These are phyloP conservation scores for Eutypa lata DNA, from an alignment of 2,329 filamentous ascomycete genomes.

Conservation along the genomic window DNA sequence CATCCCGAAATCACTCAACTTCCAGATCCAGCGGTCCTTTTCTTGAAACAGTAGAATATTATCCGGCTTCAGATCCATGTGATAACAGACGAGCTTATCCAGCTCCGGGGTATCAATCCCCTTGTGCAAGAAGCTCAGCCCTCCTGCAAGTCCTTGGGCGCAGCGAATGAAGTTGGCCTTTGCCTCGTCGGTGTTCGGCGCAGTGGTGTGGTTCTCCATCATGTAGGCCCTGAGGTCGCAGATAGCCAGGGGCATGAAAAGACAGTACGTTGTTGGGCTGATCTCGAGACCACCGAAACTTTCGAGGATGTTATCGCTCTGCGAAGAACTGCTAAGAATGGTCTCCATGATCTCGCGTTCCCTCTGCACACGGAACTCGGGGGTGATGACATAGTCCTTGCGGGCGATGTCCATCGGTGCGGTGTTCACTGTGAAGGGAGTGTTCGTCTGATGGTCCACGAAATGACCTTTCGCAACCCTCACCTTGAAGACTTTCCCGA, in stretches of 20 bases:
- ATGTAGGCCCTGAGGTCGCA: constrained; percentile 37
- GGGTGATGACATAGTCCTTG: constrained; percentile 33
- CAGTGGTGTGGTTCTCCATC: constrained; percentile 16
- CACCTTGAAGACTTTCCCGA: constrained; percentile 28
- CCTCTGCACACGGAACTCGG: constrained; percentile 17
- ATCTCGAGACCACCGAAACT: constrained; percentile 33
- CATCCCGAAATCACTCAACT: constrained; percentile 40
- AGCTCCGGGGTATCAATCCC: constrained; percentile 24
- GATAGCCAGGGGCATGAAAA: constrained; percentile 37
- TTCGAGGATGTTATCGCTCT: constrained; percentile 33
- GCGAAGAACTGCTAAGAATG: constrained; percentile 29
- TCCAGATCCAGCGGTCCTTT: constrained; percentile 29
- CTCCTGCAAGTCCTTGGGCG: constrained; percentile 30
- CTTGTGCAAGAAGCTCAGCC: constrained; percentile 35
- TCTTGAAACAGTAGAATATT: constrained; percentile 32
- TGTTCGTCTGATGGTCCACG: constrained; percentile 4
- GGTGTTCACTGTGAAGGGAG: constrained; percentile 10
- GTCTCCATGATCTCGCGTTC: constrained; percentile 32
- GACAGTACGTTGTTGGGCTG: constrained; percentile 29
- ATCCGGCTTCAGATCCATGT: constrained; percentile 38
- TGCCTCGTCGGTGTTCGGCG: constrained; percentile 14
- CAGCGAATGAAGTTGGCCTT: constrained; percentile 25
- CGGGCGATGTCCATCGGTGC: constrained; percentile 27
- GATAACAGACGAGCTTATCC: constrained; percentile 34
- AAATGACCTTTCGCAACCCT: constrained; percentile 34